These are phyloP conservation scores for Vigna radiata DNA, from an alignment of 306 rosid species.

Conservation along the genomic window DNA sequence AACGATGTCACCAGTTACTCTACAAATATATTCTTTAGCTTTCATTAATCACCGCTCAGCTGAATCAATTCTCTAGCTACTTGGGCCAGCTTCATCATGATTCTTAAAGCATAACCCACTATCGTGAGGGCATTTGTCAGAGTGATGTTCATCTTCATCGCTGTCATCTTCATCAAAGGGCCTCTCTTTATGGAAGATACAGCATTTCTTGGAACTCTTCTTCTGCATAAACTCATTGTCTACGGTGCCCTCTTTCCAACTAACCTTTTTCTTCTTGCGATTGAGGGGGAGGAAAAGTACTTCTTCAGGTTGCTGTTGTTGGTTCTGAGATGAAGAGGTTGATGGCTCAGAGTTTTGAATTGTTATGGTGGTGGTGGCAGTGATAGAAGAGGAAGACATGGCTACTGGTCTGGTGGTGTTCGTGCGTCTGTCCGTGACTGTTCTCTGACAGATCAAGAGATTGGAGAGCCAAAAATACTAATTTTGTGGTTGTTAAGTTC, in stretches of 20 bases:
- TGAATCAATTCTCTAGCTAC: constrained; percentile 45
- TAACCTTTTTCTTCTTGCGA: constrained; percentile 90
- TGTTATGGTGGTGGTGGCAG: constrained; percentile 59
- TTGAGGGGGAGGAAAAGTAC: constrained; percentile 72
- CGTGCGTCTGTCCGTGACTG: constrained; percentile 41
- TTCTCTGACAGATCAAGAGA: too few relatives aligned
- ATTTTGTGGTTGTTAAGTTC: neutral
- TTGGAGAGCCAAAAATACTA: too few relatives aligned
- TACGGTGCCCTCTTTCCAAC: constrained; percentile 93
- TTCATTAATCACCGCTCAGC: constrained; percentile 14
- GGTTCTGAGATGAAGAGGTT: constrained; percentile 56
- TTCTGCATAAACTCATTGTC: constrained; percentile 98
- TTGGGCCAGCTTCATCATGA: constrained; percentile 55
- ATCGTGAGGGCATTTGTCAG: constrained; percentile 48
- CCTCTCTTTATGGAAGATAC: constrained; percentile 85
- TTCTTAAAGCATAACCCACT: constrained; percentile 56
- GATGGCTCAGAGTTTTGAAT: constrained; percentile 51
- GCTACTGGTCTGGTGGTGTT: constrained; percentile 28
- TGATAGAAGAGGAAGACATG: constrained; percentile 44
- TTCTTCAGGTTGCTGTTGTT: constrained; percentile 53
- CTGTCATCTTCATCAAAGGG: constrained; percentile 84
- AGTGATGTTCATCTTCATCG: constrained; percentile 61
- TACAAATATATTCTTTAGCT: constrained; percentile 4
- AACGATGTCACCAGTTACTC: constrained; percentile 5
- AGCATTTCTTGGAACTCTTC: constrained; percentile 96